Evolutionary conservation across 768 basidiomycete genomes (phyloP), one percentile per base, ranked within the genome.

Genomic region (Suillus alpinus): DNA sequence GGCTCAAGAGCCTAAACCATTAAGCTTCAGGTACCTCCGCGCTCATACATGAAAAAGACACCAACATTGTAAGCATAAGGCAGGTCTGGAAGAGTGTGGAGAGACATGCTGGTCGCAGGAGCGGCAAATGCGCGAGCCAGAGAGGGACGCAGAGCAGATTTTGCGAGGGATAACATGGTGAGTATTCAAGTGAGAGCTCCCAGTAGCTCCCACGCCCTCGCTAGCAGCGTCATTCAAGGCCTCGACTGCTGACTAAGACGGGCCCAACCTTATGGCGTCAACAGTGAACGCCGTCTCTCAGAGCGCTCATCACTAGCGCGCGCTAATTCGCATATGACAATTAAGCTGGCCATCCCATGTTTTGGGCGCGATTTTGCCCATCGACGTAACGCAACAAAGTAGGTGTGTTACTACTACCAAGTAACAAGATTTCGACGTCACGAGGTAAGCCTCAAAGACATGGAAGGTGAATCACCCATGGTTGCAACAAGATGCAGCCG

Each of bases 31-130:
- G 40, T 39, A 36, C 32, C 46, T 49, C 34, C 16, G 39, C 7
- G 4, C 34, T n/a, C 23, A 49, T 29, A 31, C 41, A 46, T 50
- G 23, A 58, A 13, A 65, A 58, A 37, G 39, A 36, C 39, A 74
- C 82, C 62, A 57, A 89, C 92, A 75, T 93, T 83, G 73, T 95
- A 92, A 20, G 78, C 78, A 70, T 94, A 95, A 49, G 92, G 90
- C 34, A 95, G 79, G 43, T 84, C 77, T 5, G 94, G 93, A 23
- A 95, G 83, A 6, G 89, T 88, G 76, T 94, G 91, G 60, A 86
- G 50, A 13, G 78, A 76, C 39, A 86, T 77, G 14, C 76, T 66
- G 43, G 77, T 68, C 32, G 76, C 69, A 16, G 77, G 74, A 56
- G 78, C 76, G 2, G 73, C 75, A 59, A 85, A 78, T 16, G 81